Evolutionary conservation across 164 flowering plant species (phyloP).

Genomic region (Vitis rupestris): DNA sequence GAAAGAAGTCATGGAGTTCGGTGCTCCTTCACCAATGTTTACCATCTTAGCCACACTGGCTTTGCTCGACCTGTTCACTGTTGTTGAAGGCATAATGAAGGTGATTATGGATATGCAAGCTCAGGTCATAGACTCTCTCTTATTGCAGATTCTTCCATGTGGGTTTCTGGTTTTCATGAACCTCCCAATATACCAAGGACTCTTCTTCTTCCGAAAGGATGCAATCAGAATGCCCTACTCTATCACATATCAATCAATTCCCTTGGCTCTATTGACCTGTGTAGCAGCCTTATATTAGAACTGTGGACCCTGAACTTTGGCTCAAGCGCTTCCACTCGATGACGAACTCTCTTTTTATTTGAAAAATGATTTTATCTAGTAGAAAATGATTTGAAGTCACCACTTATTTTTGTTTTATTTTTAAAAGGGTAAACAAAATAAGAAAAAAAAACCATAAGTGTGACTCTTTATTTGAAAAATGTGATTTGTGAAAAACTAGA

Average conservation of each 20-base stretch:
- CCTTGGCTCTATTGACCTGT: slow-evolving; percentile 15
- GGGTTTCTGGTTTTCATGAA: slow-evolving; percentile 26
- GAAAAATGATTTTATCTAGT: too few species aligned
- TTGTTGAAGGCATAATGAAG: slow-evolving; percentile 14
- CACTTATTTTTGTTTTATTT: too few species aligned
- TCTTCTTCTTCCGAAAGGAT: slow-evolving; percentile 33
- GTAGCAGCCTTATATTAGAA: too few species aligned
- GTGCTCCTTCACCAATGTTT: slow-evolving; percentile 37
- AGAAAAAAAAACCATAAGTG: too few species aligned
- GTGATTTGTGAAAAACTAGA: too few species aligned
- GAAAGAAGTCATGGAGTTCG: slow-evolving; percentile 37
- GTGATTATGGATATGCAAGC: slow-evolving; percentile 10
- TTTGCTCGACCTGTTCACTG: slow-evolving; percentile 18
- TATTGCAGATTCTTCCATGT: slow-evolving; percentile 17
- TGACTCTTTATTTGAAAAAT: too few species aligned
- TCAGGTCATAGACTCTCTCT: slow-evolving; percentile 11
- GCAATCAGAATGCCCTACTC: slow-evolving; percentile 23
- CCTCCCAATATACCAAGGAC: slow-evolving; percentile 27
- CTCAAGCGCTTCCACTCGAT: too few species aligned
- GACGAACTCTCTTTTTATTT: too few species aligned
- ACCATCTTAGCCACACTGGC: slow-evolving; percentile 24
- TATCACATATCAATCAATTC: slow-evolving; percentile 16
- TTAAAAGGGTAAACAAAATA: too few species aligned
- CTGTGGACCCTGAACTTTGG: too few species aligned
- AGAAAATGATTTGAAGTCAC: too few species aligned